These are phyloP conservation scores for Pseudocercospora musae DNA, from an alignment of 2,329 filamentous ascomycete species.

Conservation along the genomic window DNA sequence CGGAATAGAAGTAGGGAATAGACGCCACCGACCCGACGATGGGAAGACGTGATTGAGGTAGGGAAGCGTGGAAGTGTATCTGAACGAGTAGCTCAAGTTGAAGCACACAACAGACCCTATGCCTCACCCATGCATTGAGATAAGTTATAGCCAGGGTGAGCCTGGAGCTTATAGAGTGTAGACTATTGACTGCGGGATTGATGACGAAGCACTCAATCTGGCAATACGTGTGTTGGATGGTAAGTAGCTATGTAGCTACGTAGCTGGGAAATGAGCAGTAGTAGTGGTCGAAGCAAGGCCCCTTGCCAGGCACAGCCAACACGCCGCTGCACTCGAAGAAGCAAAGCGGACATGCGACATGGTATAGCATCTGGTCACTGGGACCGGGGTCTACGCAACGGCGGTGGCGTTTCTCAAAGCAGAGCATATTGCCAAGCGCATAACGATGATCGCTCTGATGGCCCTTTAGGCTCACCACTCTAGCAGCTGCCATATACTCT, in stretches of 20 bases:
- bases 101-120: background rate
- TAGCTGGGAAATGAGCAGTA: background rate
- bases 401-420: background rate
- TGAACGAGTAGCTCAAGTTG: background rate
- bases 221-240: background rate
- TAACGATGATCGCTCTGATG: background rate
- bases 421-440: background rate
- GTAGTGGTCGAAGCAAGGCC: background rate
- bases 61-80: background rate
- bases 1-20: too few relatives aligned
- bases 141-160: background rate
- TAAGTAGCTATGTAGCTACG: background rate
- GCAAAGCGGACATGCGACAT: background rate
- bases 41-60: background rate
- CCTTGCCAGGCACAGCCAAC: background rate
- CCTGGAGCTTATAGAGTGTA: background rate
- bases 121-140: background rate
- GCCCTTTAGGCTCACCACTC: background rate
- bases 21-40: background rate
- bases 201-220: conserved; percentile 1
- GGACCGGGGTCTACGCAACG: background rate
- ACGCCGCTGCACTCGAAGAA: background rate
- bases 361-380: background rate
- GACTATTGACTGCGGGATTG: conserved; percentile 1
- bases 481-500: background rate